Evolutionary conservation across 2,329 filamentous ascomycete species (phyloP).

Genomic region (Westerdykella ornata): DNA sequence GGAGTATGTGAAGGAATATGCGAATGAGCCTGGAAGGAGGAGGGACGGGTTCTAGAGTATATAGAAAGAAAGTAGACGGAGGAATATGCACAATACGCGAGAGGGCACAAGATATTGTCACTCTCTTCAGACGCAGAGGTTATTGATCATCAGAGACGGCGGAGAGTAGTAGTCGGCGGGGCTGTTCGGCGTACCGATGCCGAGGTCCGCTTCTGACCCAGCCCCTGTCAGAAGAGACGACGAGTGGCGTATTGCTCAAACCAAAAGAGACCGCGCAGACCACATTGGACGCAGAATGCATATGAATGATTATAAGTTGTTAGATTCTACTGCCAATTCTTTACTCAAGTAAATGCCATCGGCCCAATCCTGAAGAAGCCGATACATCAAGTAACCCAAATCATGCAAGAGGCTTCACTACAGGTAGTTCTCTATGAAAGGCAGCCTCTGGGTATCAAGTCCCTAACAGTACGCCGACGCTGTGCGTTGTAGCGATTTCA

Average conservation of each 20-base stretch:
- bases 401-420: not conserved
- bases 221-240: not conserved
- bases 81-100: no score
- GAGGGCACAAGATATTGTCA: not conserved
- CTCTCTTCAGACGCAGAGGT: not conserved
- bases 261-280: not conserved
- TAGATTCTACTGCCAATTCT: no score
- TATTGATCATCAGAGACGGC: conserved; percentile 1
- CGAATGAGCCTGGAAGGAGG: not conserved
- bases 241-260: not conserved
- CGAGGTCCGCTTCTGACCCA: not conserved
- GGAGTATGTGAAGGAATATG: not conserved
- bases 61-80: not conserved
- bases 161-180: not conserved
- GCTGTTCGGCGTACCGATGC: not conserved
- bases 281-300: no score
- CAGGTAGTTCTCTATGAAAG: not conserved
- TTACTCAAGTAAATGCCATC: not conserved
- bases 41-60: not conserved
- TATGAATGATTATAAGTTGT: no score
- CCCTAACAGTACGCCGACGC: not conserved
- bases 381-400: no score
- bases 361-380: no score
- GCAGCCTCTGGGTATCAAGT: not conserved
- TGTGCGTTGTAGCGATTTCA: not conserved